Percentiles rank a stretch among this genome's conserved stretches.
phyloP scores from a whole-genome alignment of 352 stramenopile genomes.

The Pythium grandisporangium region DNA sequence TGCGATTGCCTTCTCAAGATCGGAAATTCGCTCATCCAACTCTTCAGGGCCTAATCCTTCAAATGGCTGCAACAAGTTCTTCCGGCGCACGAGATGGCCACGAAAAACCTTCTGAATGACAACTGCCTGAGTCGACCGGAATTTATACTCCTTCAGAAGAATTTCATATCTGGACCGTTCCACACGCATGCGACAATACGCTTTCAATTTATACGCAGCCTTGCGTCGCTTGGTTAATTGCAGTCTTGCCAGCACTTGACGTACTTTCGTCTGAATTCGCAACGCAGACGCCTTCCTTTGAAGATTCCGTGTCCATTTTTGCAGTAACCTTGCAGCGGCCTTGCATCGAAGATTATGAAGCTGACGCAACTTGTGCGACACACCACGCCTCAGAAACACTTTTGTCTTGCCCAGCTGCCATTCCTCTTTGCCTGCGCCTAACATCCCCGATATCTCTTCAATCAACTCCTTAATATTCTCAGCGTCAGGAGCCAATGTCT shows the following conservation, averaged over 20 bases:
- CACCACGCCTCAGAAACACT: slow-evolving; percentile 74
- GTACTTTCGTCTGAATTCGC: slow-evolving; percentile 62
- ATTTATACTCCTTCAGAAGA: slow-evolving; percentile 38
- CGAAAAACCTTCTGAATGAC: slow-evolving; percentile 69
- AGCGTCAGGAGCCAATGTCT: slow-evolving; percentile 71
- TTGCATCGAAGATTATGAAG: slow-evolving; percentile 77
- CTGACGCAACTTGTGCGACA: slow-evolving; percentile 78
- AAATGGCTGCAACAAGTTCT: slow-evolving; percentile 71
- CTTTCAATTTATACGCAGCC: slow-evolving; percentile 53
- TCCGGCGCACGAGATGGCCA: slow-evolving; percentile 63
- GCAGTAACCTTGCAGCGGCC: slow-evolving; percentile 67
- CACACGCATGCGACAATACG: slow-evolving; percentile 47
- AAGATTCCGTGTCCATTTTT: slow-evolving; percentile 77
- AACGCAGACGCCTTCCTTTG: slow-evolving; percentile 44
- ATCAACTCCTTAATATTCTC: slow-evolving; percentile 82
- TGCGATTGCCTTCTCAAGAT: slow-evolving; percentile 69
- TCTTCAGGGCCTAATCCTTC: slow-evolving; percentile 69
- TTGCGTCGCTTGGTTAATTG: slow-evolving; percentile 48
- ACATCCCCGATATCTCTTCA: slow-evolving; percentile 74
- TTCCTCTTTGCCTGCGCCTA: slow-evolving; percentile 81
- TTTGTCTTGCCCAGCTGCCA: slow-evolving; percentile 87
- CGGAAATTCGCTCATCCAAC: slow-evolving; percentile 63
- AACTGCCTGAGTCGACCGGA: slow-evolving; percentile 38
- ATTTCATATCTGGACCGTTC: slow-evolving; percentile 51
- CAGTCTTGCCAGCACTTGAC: slow-evolving; percentile 62